Evolutionary conservation across 139 green algal species (phyloP), one percentile per base, ranked within the genome.

Genomic region (Zygnema circumcarinatum): DNA sequence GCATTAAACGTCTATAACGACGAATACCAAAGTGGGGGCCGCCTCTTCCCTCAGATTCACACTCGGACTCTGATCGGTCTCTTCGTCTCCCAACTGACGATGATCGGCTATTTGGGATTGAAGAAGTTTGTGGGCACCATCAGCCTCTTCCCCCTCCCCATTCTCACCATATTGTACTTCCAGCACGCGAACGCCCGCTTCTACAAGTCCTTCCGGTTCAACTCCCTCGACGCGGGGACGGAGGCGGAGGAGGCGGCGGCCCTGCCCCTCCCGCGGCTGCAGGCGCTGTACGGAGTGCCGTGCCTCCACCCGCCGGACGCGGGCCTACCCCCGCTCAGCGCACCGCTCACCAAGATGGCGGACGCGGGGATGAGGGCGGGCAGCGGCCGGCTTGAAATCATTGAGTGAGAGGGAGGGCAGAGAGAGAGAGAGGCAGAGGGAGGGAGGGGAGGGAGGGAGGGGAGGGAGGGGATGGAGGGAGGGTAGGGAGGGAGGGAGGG

Each of bases 51-150:
- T 35, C 81, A 90, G 16, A 91, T 91, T 0, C 52, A 84, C 29
- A 52, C 25, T 2, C 85, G 85, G 39, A 87, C 88, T 54, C 38
- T 90, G 16, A 62, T 82, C 21, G 38, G 72, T 25, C 85, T 90
- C 22, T 21, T 90, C n/a, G 25, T 83, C 3, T 39, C 62, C n/a
- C 85, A 90, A 25, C 36, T 90, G 25, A 90, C 85, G 2, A 32
- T 90, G 2, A 47, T 90, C n/a, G 85, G 85, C 21, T 89, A 89
- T 79, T 52, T 89, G 1, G 78, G 83, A 20, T 32, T 89, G 22
- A 89, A 87, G n/a, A 35, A 87, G 74, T 85, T 85, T 36, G 25
- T 22, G 25, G 78, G 38, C 3, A 85, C 78, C 2, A 35, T 32
- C 25, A 20, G 7, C 29, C 78, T 85, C 78, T 35, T 76, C 7